A percentile compares a stretch with the other conserved stretches of the same genome.
Evolutionary conservation across 2,329 filamentous ascomycete species (phyloP).

Genomic region (Colletotrichum sp.): DNA sequence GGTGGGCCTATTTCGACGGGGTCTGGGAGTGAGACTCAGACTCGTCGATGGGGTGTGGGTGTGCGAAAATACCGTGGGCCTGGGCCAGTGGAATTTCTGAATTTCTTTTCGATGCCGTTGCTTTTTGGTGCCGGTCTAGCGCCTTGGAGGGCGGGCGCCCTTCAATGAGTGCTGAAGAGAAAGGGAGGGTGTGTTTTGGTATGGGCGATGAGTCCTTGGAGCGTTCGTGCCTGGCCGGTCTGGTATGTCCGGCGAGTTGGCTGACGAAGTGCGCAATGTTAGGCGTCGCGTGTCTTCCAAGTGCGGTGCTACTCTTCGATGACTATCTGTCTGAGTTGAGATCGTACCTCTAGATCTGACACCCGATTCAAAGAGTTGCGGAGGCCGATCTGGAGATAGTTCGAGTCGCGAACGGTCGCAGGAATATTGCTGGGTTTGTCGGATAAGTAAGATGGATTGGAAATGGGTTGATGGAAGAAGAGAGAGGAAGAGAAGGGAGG

Average conservation of each 20-base stretch:
- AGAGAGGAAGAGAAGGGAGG: neutral
- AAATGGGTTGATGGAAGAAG: neutral
- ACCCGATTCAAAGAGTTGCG: neutral
- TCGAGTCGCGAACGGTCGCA: neutral
- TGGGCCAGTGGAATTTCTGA: conserved; percentile 17
- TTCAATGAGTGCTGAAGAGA: conserved; percentile 8
- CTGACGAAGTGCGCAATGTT: neutral
- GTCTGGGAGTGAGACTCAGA: conserved; percentile 10
- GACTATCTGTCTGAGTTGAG: neutral
- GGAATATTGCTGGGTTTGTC: neutral
- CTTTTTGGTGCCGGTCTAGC: conserved; percentile 19
- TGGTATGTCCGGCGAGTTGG: neutral
- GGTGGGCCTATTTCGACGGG: conserved; percentile 8
- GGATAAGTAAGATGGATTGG: neutral
- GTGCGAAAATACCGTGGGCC: conserved; percentile 10
- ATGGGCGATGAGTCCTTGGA: neutral
- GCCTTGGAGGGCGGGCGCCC: conserved; percentile 7
- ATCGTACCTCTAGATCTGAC: neutral
- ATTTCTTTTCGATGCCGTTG: conserved; percentile 20
- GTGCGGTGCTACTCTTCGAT: neutral
- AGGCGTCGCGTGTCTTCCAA: neutral
- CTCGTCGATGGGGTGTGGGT: conserved; percentile 7
- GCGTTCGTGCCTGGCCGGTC: neutral
- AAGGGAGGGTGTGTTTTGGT: neutral
- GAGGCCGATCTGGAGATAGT: neutral